These are phyloP conservation scores for Neurospora sp. DNA, from an alignment of 2,329 filamentous ascomycete species.

Conservation along the genomic window DNA sequence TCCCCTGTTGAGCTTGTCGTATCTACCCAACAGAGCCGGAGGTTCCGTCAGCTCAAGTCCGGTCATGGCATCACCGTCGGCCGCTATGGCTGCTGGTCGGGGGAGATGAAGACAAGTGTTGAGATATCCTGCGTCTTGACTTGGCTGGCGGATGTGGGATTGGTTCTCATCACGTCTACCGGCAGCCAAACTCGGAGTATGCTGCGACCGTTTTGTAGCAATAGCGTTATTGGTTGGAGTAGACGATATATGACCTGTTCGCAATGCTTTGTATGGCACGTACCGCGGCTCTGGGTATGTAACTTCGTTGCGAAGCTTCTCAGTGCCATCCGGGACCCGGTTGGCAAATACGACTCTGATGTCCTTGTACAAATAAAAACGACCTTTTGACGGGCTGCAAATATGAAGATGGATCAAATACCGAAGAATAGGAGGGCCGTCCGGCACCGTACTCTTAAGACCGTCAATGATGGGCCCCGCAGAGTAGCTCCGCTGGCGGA, in stretches of 20 bases:
- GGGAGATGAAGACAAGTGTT: constrained; percentile 23
- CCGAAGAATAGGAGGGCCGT: constrained; percentile 58
- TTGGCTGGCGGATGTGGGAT: background rate
- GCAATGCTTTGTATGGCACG: constrained; percentile 66
- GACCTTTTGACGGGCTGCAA: constrained; percentile 72
- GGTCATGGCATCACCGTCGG: constrained; percentile 14
- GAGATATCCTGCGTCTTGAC: constrained; percentile 23
- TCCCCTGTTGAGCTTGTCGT: constrained; percentile 59
- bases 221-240: constrained; percentile 10
- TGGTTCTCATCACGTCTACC: background rate
- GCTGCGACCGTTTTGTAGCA: constrained; percentile 18
- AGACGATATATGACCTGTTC: constrained; percentile 35
- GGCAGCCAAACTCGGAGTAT: background rate
- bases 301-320: constrained; percentile 82
- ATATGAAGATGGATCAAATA: constrained; percentile 93
- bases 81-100: background rate
- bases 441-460: constrained; percentile 18
- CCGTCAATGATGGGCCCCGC: constrained; percentile 75
- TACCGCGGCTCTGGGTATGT: constrained; percentile 83
- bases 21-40: constrained; percentile 23
- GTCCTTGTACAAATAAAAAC: constrained; percentile 84
- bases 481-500: constrained; percentile 88
- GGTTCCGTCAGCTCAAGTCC: constrained; percentile 10
- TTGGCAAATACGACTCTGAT: constrained; percentile 96
- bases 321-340: constrained; percentile 88